Conservation (phyloP, 2,329 filamentous ascomycete species). For the Diaporthe citriasiana region DNA sequence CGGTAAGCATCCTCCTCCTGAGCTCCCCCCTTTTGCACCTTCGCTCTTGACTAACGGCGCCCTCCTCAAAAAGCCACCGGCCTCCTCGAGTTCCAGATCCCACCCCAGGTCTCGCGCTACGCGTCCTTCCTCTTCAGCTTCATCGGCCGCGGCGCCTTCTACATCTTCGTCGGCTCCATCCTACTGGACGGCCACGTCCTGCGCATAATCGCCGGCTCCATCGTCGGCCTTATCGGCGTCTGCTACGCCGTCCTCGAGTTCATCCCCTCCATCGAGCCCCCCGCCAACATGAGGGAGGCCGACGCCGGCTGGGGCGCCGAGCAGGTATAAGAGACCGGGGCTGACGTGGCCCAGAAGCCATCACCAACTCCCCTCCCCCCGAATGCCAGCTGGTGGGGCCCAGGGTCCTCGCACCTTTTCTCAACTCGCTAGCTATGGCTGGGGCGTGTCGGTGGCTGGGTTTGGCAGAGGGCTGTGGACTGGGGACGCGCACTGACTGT, state of each 20-base stretch:
- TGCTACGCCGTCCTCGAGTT: conserved; percentile 84
- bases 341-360: background rate
- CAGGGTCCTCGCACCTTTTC: background rate
- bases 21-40: no score
- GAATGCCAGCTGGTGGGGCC: background rate
- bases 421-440: background rate
- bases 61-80: conserved; percentile 35
- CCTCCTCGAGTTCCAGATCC: conserved; percentile 86
- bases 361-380: background rate
- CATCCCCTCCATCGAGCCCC: conserved; percentile 83
- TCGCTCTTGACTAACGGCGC: background rate
- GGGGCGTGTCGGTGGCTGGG: background rate
- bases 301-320: conserved; percentile 83
- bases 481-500: background rate
- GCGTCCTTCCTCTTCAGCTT: conserved; percentile 99
- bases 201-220: conserved; percentile 81
- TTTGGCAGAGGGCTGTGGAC: background rate
- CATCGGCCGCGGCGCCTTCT: conserved; percentile 95
- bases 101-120: conserved; percentile 91
- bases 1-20: conserved; percentile 64
- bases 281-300: conserved; percentile 84
- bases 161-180: conserved; percentile 93
- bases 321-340: conserved; percentile 72
- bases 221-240: conserved; percentile 84
- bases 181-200: conserved; percentile 78